Evolutionary conservation across 257 asterid species (phyloP).

Genomic region (Ophiorrhiza pumila): DNA sequence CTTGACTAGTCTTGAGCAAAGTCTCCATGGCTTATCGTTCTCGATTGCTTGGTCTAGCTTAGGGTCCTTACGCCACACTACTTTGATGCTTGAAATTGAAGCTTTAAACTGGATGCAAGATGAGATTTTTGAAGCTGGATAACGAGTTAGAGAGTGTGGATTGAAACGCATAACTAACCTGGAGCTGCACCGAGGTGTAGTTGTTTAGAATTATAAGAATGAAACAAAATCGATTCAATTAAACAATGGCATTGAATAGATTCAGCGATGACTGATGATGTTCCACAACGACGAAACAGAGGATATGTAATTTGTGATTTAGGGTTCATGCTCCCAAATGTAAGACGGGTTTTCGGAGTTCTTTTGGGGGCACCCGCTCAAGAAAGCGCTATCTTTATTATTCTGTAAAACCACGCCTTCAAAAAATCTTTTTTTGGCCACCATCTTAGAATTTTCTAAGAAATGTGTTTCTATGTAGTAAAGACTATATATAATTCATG

Average conservation of each 20-base stretch:
- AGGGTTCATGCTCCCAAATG: not conserved
- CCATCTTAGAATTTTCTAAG: no score
- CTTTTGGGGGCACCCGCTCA: no score
- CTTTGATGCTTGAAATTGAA: slow-evolving; percentile 73
- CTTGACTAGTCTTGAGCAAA: slow-evolving; percentile 64
- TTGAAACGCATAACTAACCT: slow-evolving; percentile 19
- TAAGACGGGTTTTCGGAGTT: not conserved
- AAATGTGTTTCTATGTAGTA: no score
- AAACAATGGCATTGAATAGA: no score
- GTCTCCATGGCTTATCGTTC: slow-evolving; percentile 79
- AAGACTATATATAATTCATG: no score
- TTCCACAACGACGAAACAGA: no score
- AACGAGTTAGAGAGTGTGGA: not conserved
- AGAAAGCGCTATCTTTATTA: no score
- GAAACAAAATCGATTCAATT: not conserved
- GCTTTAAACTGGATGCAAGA: slow-evolving; percentile 41
- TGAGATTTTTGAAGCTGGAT: slow-evolving; percentile 1
- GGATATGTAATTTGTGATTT: no score
- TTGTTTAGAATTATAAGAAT: not conserved
- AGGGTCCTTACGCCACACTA: slow-evolving; percentile 74
- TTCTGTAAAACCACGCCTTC: no score
- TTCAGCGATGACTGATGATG: no score
- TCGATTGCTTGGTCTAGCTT: slow-evolving; percentile 84
- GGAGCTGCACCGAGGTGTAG: no score
- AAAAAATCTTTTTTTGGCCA: no score